Evolutionary conservation across 2,329 filamentous ascomycete species (phyloP).

Genomic region (Chrysoporthe puriensis): DNA sequence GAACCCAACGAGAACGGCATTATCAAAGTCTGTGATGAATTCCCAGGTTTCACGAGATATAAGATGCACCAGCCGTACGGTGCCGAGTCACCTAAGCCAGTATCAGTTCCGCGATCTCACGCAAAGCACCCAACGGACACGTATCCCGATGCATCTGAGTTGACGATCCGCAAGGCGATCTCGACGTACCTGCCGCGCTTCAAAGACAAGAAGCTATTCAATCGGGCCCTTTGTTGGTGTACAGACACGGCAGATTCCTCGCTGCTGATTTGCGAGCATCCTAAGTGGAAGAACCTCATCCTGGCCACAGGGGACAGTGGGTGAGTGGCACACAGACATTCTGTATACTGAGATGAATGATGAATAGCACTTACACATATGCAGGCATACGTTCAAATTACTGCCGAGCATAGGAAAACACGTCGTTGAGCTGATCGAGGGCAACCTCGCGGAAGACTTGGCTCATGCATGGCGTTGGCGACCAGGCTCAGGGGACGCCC

Average conservation of each 20-base stretch:
- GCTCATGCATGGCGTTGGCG: constrained; percentile 49
- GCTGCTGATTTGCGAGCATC: constrained; percentile 42
- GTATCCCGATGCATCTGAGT: constrained; percentile 41
- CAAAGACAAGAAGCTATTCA: constrained; percentile 36
- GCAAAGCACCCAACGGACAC: constrained; percentile 43
- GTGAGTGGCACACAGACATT: constrained; percentile 36
- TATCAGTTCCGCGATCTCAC: constrained; percentile 43
- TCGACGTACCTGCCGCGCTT: constrained; percentile 38
- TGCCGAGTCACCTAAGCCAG: constrained; percentile 33
- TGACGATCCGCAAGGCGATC: constrained; percentile 36
- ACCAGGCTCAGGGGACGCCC: constrained; percentile 46
- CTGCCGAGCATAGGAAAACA: constrained; percentile 51
- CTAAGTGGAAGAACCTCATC: constrained; percentile 48
- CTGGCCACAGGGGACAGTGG: constrained; percentile 52
- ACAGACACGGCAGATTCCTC: constrained; percentile 41
- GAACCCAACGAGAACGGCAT: constrained; percentile 47
- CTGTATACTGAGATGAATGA: neutral
- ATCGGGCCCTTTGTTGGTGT: constrained; percentile 41
- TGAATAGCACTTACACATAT: constrained; percentile 17
- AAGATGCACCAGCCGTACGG: constrained; percentile 41
- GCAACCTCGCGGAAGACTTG: constrained; percentile 42
- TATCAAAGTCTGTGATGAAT: constrained; percentile 45
- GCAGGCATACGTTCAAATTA: constrained; percentile 50
- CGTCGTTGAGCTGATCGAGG: constrained; percentile 50
- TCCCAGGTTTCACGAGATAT: constrained; percentile 44